A percentile compares a stretch with the other conserved stretches of the same genome.
These are phyloP conservation scores for Diversispora epigaea DNA, from an alignment of 192 early-diverging fungal genomes.

Conservation along the genomic window DNA sequence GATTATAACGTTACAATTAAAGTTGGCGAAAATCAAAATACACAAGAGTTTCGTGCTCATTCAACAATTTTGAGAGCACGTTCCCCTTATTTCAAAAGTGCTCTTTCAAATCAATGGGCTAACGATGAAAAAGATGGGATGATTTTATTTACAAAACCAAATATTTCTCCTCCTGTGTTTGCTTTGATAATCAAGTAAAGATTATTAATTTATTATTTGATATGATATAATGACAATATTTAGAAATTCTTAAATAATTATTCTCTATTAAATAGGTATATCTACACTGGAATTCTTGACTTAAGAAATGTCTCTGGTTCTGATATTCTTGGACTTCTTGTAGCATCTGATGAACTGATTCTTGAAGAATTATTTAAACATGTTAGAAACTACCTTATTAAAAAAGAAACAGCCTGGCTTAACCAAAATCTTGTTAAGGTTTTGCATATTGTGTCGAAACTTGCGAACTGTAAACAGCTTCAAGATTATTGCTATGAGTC, in stretches of 20 bases:
- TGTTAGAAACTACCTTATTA: slow-evolving; percentile 10
- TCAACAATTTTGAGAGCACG: slow-evolving; percentile 13
- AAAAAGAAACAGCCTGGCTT: slow-evolving; percentile 17
- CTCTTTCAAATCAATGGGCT: background rate
- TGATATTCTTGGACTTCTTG: slow-evolving; percentile 15
- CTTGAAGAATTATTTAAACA: slow-evolving; percentile 10
- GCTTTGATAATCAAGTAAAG: slow-evolving; percentile 15
- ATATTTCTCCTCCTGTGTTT: slow-evolving; percentile 28
- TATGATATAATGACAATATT: no score
- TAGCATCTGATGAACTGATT: slow-evolving; percentile 24
- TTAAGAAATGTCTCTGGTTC: background rate
- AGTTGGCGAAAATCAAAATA: slow-evolving; percentile 2
- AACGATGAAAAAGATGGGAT: background rate
- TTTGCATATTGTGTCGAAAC: background rate
- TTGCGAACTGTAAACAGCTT: slow-evolving; percentile 5
- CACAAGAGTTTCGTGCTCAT: slow-evolving; percentile 19
- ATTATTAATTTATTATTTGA: background rate
- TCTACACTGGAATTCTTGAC: slow-evolving; percentile 10
- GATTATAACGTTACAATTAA: slow-evolving; percentile 25
- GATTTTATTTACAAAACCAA: slow-evolving; percentile 25
- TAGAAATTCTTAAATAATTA: background rate
- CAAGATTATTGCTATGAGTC: slow-evolving; percentile 3
- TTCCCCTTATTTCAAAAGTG: background rate
- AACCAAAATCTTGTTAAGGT: slow-evolving; percentile 10
- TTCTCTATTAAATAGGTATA: slow-evolving; percentile 8